Evolutionary conservation across 2,329 filamentous ascomycete species (phyloP), one percentile per base, ranked within the genome.

Genomic region (Fusarium proliferatum): DNA sequence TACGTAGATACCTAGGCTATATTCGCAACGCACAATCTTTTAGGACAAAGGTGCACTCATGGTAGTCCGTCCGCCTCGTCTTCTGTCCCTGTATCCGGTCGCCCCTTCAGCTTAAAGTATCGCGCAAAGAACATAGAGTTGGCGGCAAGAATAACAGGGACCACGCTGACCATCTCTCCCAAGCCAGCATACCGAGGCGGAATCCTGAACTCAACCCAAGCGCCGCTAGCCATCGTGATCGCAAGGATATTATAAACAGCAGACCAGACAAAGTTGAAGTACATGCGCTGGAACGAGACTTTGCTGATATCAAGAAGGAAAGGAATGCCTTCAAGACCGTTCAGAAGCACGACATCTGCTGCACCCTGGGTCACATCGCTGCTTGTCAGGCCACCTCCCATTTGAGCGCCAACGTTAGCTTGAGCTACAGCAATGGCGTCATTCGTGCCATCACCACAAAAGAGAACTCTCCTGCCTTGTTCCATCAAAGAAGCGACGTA

Each of bases 261-360:
- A 9, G 64, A 67, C 64, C 64, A 67, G 2, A 67, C 17, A 9
- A 67, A 67, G 21, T 67, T 67, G 0, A 67, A 67, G 39, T 61
- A 67, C 64, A 67, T 67, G 6, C 64, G 52, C 1, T 52, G 55
- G 3, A 67, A 67, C 0, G 45, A 43, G 0, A 52, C 62, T 19
- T 41, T 67, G 13, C 64, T 67, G 16, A 67, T 67, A 2, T 67
- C 64, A 16, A 67, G 62, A 1, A 67, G 34, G 2, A 67, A 67
- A 0, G 64, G 64, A 0, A 67, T 67, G 0, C 64, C 64, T 15
- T 67, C 64, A 2, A 67, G 15, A 0, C 64, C 62, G 0, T 67
- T 67, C 21, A 67, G 13, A 4, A 67, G 62, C 0, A 67, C 46
- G 0, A 67, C 62, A 3, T 52, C 62, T 33, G 64, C 64, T 12